Evolutionary conservation across 2,329 filamentous ascomycete species (phyloP).

Genomic region (Beauveria brongniartii): DNA sequence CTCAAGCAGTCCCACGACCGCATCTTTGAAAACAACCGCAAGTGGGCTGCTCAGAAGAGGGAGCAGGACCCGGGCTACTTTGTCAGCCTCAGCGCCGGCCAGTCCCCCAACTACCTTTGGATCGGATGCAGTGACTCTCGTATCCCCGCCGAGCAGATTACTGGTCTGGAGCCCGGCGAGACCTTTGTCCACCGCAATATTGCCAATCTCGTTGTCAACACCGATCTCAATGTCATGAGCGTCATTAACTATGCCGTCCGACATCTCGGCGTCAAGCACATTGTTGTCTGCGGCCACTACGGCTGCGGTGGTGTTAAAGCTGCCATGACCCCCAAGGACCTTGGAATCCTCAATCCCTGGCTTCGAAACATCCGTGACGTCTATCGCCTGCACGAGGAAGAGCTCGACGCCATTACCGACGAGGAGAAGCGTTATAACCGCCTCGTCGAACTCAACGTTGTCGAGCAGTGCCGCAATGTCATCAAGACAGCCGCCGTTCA

Average conservation of each 20-base stretch:
- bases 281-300: conserved; percentile 72
- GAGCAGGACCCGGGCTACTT: conserved; percentile 58
- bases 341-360: conserved; percentile 67
- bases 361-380: conserved; percentile 67
- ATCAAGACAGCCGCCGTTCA: conserved; percentile 76
- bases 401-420: conserved; percentile 57
- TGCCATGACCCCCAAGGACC: conserved; percentile 62
- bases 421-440: conserved; percentile 55
- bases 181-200: conserved; percentile 94
- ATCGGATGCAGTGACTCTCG: conserved; percentile 88
- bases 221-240: conserved; percentile 70
- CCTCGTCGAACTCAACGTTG: conserved; percentile 77
- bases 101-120: conserved; percentile 70
- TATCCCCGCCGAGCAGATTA: conserved; percentile 83
- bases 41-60: conserved; percentile 54
- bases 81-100: conserved; percentile 52
- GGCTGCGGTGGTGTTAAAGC: conserved; percentile 70
- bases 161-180: conserved; percentile 77
- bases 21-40: conserved; percentile 60
- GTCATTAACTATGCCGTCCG: conserved; percentile 84
- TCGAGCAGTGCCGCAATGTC: conserved; percentile 68
- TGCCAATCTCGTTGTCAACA: conserved; percentile 75
- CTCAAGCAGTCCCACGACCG: conserved; percentile 56
- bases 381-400: conserved; percentile 61
- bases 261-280: conserved; percentile 74